Conservation (phyloP, 345 rosid genomes). For the Citrus medica region DNA sequence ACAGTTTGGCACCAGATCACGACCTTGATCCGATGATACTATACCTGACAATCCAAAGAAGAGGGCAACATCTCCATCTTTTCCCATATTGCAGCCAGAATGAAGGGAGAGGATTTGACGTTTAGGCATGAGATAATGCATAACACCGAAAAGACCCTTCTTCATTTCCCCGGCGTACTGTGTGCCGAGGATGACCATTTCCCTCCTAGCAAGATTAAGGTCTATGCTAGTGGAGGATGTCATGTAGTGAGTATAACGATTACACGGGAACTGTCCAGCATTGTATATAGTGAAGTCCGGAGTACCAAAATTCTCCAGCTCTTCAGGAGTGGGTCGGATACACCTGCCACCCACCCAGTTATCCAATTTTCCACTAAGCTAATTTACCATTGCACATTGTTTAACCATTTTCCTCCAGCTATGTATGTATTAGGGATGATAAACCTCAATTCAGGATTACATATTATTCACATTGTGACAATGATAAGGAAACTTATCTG, state of each 20-base stretch:
- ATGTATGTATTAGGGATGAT: conserved; percentile 11
- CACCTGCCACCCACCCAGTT: conserved; percentile 93
- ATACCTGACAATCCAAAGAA: conserved; percentile 99
- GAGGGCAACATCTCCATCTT: conserved; percentile 98
- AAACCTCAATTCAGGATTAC: conserved; percentile 16
- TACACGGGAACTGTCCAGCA: conserved; percentile 99
- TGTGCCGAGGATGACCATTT: conserved; percentile 98
- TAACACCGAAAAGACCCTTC: conserved; percentile 97
- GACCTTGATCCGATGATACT: conserved; percentile 35
- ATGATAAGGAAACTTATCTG: conserved; percentile 44
- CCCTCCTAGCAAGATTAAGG: conserved; percentile 84
- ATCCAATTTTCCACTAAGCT: conserved; percentile 55
- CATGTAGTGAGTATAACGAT: conserved; percentile 98
- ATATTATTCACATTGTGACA: conserved; percentile 22
- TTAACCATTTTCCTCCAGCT: conserved; percentile 23
- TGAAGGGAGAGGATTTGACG: conserved; percentile 91
- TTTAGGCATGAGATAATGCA: conserved; percentile 99
- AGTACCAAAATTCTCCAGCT: conserved; percentile 96
- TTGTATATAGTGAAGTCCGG: conserved; percentile 99
- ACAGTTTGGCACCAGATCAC: conserved; percentile 26
- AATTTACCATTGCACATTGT: conserved; percentile 28
- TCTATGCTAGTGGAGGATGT: conserved; percentile 98
- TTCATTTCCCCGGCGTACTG: conserved; percentile 99
- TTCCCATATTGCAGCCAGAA: conserved; percentile 99
- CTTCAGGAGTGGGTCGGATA: conserved; percentile 94